Evolutionary conservation across 2,329 filamentous ascomycete species (phyloP), one percentile per base, ranked within the genome.

Genomic region (Thelonectria discophora): DNA sequence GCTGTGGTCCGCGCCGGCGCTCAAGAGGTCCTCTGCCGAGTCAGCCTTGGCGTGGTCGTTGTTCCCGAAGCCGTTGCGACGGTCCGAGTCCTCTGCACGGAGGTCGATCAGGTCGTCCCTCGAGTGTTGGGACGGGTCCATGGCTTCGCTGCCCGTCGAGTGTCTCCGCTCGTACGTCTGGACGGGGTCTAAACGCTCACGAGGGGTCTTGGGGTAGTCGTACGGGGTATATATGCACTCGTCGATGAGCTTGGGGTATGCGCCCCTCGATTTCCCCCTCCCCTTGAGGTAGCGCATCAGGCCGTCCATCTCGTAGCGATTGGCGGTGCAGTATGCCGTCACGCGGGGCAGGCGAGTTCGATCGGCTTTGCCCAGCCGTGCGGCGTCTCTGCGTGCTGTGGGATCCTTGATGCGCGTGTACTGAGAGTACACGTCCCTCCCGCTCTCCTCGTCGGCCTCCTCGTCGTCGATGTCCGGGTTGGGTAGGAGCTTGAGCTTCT

Each of bases 141-240:
- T 85, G 78, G 62, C 79, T 63, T 87, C 86, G 65, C 90, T 88
- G 60, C 91, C 91, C 51, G 93, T 91, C 11, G 89, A 91, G 75
- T 93, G 93, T 58, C 93, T 84, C 65, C 92, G 82, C 71, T 92
- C 89, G 50, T 84, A 82, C 27, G 78, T 77, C 57, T 79, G 78
- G 7, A 81, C 74, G 3, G 81, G 80, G 24, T 80, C 75, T 2
- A 59, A 65, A 7, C 69, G 71, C 46, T 45, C 64, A 32, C 59
- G 67, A 17, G 57, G 69, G 39, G 74, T 62, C 56, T 86, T 84
- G 43, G 83, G 82, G 76, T 97, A 97, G 72, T 88, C 90, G 77
- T 97, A 99, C 0, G 94, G 93, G 11, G 94, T 93, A 78, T 99
- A 99, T 69, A 99, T 93, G 77, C 95, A 99, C 77, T 99, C 95